A percentile compares a stretch with the other conserved stretches of the same genome.
Conservation (phyloP, 108 stramenopile species). For the Cyclotella choctawhatcheeana region DNA sequence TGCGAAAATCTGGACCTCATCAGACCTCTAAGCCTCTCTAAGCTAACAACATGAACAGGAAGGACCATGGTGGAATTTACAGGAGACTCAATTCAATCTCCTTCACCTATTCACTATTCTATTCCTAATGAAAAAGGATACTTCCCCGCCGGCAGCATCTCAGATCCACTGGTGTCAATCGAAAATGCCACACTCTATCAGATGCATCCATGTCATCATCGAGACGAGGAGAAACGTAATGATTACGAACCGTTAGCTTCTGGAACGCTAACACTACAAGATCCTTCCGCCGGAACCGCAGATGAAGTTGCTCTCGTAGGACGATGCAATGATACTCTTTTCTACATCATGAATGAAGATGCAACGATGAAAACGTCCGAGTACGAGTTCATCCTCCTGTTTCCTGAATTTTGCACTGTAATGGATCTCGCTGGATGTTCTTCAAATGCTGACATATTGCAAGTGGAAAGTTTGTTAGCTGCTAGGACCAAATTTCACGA, state of each 20-base stretch:
- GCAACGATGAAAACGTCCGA: constrained; percentile 18
- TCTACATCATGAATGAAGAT: constrained; percentile 36
- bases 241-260: constrained; percentile 10
- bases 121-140: constrained; percentile 28
- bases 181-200: constrained; percentile 20
- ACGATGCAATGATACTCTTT: constrained; percentile 17
- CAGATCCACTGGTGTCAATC: constrained; percentile 8
- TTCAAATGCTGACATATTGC: constrained; percentile 1
- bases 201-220: constrained; percentile 21
- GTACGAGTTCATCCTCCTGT: constrained; percentile 27
- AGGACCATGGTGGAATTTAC: too few species aligned
- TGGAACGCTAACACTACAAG: constrained; percentile 18
- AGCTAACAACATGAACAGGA: too few species aligned
- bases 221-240: background rate
- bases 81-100: too few species aligned
- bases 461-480: constrained; percentile 29
- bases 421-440: constrained; percentile 24
- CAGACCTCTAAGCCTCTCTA: too few species aligned
- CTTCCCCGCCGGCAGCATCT: constrained; percentile 21
- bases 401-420: constrained; percentile 25
- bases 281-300: constrained; percentile 33
- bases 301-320: constrained; percentile 37
- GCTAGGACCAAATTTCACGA: constrained; percentile 39
- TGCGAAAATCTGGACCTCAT: too few species aligned
- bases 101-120: constrained; percentile 1